These are phyloP conservation scores for Cetradonia linearis DNA, from an alignment of 495 filamentous ascomycete genomes.

Conservation along the genomic window DNA sequence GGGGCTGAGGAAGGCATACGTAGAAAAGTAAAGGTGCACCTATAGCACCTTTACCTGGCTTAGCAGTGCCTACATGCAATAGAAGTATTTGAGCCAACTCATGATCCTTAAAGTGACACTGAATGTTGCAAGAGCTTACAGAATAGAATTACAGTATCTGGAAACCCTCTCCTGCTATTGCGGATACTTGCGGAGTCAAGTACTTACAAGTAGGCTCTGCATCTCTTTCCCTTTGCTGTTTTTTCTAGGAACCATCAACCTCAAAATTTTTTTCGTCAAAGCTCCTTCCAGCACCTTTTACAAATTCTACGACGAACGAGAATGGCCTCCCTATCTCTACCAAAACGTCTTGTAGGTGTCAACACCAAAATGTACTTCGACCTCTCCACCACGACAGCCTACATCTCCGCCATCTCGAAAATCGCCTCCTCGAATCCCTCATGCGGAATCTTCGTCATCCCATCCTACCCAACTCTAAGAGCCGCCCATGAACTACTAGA, in stretches of 20 bases:
- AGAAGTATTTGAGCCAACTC: not conserved
- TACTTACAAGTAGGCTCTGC: not conserved
- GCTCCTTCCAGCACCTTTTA: too few relatives aligned
- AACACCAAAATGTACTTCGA: conserved; percentile 81
- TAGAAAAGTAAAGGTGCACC: not conserved
- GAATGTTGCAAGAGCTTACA: not conserved
- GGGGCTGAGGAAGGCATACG: not conserved
- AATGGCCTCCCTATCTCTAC: conserved; percentile 30
- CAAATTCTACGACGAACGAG: not conserved
- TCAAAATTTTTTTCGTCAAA: not conserved
- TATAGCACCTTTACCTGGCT: not conserved
- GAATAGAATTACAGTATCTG: too few relatives aligned
- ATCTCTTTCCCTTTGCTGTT: not conserved
- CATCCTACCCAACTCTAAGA: conserved; percentile 61
- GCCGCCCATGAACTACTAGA: conserved; percentile 40
- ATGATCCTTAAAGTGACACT: not conserved
- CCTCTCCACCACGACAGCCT: conserved; percentile 50
- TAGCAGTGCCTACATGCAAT: not conserved
- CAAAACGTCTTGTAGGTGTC: conserved; percentile 63
- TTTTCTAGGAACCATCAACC: too few relatives aligned
- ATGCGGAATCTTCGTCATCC: conserved; percentile 73
- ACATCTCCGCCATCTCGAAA: conserved; percentile 45
- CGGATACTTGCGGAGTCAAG: not conserved
- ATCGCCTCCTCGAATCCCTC: conserved; percentile 26
- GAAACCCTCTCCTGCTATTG: not conserved